A percentile compares a stretch with the other conserved stretches of the same genome.
Evolutionary conservation across 768 basidiomycete genomes (phyloP).

Genomic region (Tylopilus rubrobrunneus): DNA sequence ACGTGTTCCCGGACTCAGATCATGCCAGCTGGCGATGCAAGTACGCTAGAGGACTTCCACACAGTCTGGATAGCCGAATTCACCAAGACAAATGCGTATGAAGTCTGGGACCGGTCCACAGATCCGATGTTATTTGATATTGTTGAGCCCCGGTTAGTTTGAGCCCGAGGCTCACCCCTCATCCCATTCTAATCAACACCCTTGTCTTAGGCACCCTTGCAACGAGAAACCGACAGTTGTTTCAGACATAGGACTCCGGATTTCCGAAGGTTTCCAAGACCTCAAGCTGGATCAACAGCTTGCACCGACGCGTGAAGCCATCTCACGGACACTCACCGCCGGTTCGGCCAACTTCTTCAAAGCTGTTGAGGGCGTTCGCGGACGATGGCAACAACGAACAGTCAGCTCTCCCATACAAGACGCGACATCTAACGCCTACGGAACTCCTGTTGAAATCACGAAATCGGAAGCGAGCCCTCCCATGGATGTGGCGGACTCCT

Average conservation of each 20-base stretch:
- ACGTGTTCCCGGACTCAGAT: constrained; percentile 19
- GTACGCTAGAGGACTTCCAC: constrained; percentile 76
- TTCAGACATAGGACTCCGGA: constrained; percentile 85
- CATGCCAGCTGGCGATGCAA: constrained; percentile 48
- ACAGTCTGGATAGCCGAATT: constrained; percentile 87
- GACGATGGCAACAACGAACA: constrained; percentile 55
- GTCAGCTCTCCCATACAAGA: constrained; percentile 25
- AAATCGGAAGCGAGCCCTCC: constrained; percentile 25
- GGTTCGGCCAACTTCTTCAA: constrained; percentile 83
- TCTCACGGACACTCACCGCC: constrained; percentile 67
- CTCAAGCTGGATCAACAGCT: constrained; percentile 90
- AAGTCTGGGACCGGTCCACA: constrained; percentile 86
- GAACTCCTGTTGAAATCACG: constrained; percentile 27
- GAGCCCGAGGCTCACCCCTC: not conserved
- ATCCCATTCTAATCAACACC: not conserved
- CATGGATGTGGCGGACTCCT: constrained; percentile 6
- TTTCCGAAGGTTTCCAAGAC: constrained; percentile 93
- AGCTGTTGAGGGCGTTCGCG: constrained; percentile 85
- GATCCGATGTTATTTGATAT: constrained; percentile 95
- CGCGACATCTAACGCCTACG: constrained; percentile 14
- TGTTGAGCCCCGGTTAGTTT: constrained; percentile 76
- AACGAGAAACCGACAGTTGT: constrained; percentile 87
- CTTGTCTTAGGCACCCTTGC: constrained; percentile 75
- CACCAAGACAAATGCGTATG: constrained; percentile 80
- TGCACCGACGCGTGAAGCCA: constrained; percentile 89